These are phyloP conservation scores for Ceratocystiopsis brevicomis DNA, from an alignment of 2,329 filamentous ascomycete genomes.

Conservation along the genomic window DNA sequence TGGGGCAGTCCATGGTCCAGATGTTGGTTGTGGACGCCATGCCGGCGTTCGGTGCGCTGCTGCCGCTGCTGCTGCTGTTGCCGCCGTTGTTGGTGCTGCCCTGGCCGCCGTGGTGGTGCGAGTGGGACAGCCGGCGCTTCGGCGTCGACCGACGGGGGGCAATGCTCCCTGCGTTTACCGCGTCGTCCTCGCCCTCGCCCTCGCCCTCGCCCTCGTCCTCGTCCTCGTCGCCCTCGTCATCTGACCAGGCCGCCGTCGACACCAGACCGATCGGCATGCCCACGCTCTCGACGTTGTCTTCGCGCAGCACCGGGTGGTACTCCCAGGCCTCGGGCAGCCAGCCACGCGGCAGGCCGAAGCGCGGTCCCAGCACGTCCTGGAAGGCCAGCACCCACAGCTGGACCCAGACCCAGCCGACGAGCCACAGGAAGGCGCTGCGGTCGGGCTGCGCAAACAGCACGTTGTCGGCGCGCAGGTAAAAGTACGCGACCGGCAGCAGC, in stretches of 20 bases:
- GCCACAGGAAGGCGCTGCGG: constrained; percentile 38
- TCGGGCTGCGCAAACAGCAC: constrained; percentile 62
- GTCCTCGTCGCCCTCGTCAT: not conserved
- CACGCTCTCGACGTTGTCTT: constrained; percentile 63
- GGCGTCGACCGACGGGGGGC: constrained; percentile 8
- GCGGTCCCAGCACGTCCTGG: constrained; percentile 71
- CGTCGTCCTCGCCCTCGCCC: not conserved
- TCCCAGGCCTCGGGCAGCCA: constrained; percentile 69
- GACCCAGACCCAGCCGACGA: constrained; percentile 68
- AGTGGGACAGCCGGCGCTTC: constrained; percentile 14
- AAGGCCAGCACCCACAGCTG: constrained; percentile 62
- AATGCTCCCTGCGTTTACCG: no score
- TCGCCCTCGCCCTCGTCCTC: not conserved
- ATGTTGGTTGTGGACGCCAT: constrained; percentile 16
- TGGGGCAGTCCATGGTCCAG: constrained; percentile 69
- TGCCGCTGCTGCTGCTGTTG: constrained; percentile 10
- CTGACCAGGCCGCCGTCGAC: not conserved
- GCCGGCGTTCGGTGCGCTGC: constrained; percentile 12
- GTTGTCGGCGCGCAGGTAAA: constrained; percentile 62
- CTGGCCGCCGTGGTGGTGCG: not conserved
- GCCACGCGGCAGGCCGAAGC: constrained; percentile 61
- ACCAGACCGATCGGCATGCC: constrained; percentile 58
- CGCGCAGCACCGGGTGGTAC: constrained; percentile 77
- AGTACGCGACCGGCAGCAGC: constrained; percentile 65
- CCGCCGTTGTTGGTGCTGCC: not conserved